Evolutionary conservation across 1,139 yeast species (phyloP).

Genomic region (Lodderomyces parapsilosis): DNA sequence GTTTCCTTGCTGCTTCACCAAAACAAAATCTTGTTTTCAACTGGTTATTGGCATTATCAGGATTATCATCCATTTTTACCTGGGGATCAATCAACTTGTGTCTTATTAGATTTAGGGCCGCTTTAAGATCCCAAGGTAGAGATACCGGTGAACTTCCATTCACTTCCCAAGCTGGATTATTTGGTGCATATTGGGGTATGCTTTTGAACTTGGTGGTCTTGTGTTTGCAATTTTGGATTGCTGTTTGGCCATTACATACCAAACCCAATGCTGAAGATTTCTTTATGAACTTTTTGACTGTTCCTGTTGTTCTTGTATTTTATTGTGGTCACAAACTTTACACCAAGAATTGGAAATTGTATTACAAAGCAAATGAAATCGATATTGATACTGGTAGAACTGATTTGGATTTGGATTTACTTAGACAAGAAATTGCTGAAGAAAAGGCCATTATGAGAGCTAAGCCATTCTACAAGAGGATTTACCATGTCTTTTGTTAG

Average conservation of each 20-base stretch:
- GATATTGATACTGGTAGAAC: constrained; percentile 73
- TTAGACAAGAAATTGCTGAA: constrained; percentile 64
- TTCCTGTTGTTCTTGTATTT: constrained; percentile 57
- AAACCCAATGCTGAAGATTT: constrained; percentile 56
- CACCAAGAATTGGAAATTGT: constrained; percentile 51
- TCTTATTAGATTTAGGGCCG: constrained; percentile 77
- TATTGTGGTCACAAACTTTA: constrained; percentile 58
- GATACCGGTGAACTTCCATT: constrained; percentile 66
- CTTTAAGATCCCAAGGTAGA: constrained; percentile 66
- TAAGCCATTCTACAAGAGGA: constrained; percentile 53
- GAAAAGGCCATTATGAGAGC: constrained; percentile 53
- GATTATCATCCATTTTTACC: constrained; percentile 79
- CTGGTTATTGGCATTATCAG: constrained; percentile 84
- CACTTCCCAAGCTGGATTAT: constrained; percentile 63
- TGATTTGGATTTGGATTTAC: constrained; percentile 60
- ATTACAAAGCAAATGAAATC: constrained; percentile 49
- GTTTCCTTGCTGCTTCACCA: constrained; percentile 69
- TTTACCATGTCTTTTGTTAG: constrained; percentile 58
- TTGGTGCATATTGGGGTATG: constrained; percentile 70
- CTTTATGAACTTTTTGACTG: constrained; percentile 62
- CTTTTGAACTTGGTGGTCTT: constrained; percentile 61
- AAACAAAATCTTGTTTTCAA: constrained; percentile 66
- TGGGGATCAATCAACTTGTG: constrained; percentile 80
- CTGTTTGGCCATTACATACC: constrained; percentile 64
- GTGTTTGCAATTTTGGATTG: constrained; percentile 79